Conservation (phyloP, 2,329 filamentous ascomycete species). For the Xylaria sp. region DNA sequence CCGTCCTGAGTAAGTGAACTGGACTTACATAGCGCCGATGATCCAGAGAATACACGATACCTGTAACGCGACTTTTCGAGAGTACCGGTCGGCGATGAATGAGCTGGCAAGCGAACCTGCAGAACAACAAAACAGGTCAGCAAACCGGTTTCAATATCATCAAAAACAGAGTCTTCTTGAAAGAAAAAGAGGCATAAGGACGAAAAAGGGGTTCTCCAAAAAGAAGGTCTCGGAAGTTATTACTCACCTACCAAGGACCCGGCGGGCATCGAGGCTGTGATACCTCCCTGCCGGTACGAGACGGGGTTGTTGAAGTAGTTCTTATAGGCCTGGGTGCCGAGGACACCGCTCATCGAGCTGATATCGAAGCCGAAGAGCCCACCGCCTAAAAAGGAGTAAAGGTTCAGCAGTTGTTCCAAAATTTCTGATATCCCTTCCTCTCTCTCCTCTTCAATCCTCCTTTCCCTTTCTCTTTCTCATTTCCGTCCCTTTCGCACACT, state of each 20-base stretch:
- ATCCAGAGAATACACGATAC: slow-evolving; percentile 64
- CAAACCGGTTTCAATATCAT: neutral
- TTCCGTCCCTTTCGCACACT: neutral
- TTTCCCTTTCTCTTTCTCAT: neutral
- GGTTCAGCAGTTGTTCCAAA: neutral
- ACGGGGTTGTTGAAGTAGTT: slow-evolving; percentile 74
- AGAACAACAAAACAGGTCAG: neutral
- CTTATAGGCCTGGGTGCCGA: slow-evolving; percentile 75
- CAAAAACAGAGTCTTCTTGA: too few species aligned
- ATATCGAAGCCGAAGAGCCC: slow-evolving; percentile 84
- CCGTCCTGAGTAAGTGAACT: neutral
- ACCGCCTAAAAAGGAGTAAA: slow-evolving; percentile 61
- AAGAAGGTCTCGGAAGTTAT: too few species aligned
- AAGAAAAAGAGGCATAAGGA: too few species aligned
- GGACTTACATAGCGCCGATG: slow-evolving; percentile 55
- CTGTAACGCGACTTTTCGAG: slow-evolving; percentile 62
- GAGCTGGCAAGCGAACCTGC: slow-evolving; percentile 60
- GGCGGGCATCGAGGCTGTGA: slow-evolving; percentile 78
- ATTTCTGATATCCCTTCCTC: too few species aligned
- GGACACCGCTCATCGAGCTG: slow-evolving; percentile 75
- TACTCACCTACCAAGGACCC: slow-evolving; percentile 71
- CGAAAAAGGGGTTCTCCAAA: too few species aligned
- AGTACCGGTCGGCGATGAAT: slow-evolving; percentile 62
- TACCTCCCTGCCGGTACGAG: slow-evolving; percentile 72
- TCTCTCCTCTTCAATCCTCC: neutral